Evolutionary conservation across 2,329 filamentous ascomycete genomes (phyloP).

Genomic region (Aspergillus unguis): DNA sequence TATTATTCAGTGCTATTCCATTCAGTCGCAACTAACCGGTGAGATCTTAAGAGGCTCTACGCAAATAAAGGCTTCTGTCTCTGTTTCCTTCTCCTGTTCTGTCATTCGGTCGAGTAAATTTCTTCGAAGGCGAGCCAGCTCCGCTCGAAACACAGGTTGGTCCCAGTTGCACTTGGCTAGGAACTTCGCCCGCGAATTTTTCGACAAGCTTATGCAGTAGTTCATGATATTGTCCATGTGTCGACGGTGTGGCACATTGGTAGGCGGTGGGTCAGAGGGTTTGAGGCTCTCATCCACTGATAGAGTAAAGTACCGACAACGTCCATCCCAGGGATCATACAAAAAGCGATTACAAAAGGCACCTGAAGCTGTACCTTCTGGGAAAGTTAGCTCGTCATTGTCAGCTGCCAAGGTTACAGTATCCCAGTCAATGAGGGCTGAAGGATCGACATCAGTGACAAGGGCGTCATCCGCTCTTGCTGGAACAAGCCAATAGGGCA

Average conservation of each 20-base stretch:
- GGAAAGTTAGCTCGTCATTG: conserved; percentile 47
- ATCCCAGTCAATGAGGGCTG: conserved; percentile 45
- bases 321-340: conserved; percentile 56
- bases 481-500: conserved; percentile 84
- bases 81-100: conserved; percentile 47
- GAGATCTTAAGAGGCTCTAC: conserved; percentile 76
- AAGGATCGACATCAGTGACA: conserved; percentile 3
- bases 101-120: conserved; percentile 73
- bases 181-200: conserved; percentile 53
- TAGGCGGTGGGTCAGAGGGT: conserved; percentile 35
- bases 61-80: conserved; percentile 64
- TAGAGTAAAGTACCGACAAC: conserved; percentile 55
- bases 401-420: conserved; percentile 35
- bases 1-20: background rate
- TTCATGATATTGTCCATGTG: conserved; percentile 68
- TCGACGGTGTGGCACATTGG: conserved; percentile 35
- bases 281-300: conserved; percentile 30
- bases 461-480: conserved; percentile 22
- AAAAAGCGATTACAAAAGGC: conserved; percentile 51
- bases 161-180: conserved; percentile 54
- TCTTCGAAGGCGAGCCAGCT: conserved; percentile 70
- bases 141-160: conserved; percentile 79
- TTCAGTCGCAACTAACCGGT: conserved; percentile 53
- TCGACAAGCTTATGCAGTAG: conserved; percentile 76
- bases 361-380: conserved; percentile 35